Conservation (phyloP, 768 basidiomycete genomes). For the Albatrellus ellisii region DNA sequence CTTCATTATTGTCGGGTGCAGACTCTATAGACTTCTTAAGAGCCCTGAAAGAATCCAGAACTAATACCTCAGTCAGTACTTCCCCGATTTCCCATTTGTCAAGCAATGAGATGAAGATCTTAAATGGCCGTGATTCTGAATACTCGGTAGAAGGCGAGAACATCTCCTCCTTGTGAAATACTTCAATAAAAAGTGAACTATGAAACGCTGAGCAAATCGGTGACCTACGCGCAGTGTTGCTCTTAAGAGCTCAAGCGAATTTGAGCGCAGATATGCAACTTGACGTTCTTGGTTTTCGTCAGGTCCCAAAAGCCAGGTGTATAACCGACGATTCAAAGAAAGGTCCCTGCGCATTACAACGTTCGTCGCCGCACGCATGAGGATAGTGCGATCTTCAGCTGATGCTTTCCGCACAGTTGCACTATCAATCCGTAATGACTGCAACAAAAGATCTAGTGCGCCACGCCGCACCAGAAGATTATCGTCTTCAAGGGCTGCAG, state of each 20-base stretch:
- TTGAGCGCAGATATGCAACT: conserved; percentile 47
- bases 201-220: not conserved
- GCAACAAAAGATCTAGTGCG: conserved; percentile 73
- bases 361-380: conserved; percentile 76
- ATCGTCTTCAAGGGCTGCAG: conserved; percentile 86
- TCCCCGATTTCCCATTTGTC: conserved; percentile 97
- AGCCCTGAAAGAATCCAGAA: conserved; percentile 69
- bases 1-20: conserved; percentile 40
- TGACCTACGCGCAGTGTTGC: conserved; percentile 50
- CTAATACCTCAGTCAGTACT: conserved; percentile 61
- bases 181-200: conserved; percentile 1
- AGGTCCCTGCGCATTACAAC: conserved; percentile 90
- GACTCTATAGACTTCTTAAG: conserved; percentile 43
- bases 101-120: conserved; percentile 86
- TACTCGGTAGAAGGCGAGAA: conserved; percentile 56
- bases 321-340: conserved; percentile 84
- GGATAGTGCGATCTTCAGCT: conserved; percentile 59
- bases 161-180: conserved; percentile 53
- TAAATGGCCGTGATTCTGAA: conserved; percentile 78
- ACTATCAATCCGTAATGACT: conserved; percentile 65
- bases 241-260: conserved; percentile 62
- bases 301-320: conserved; percentile 84
- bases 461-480: conserved; percentile 82
- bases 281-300: conserved; percentile 71
- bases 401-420: conserved; percentile 55